phyloP scores from a whole-genome alignment of 768 basidiomycete species.

The Lentinula detonsa region DNA sequence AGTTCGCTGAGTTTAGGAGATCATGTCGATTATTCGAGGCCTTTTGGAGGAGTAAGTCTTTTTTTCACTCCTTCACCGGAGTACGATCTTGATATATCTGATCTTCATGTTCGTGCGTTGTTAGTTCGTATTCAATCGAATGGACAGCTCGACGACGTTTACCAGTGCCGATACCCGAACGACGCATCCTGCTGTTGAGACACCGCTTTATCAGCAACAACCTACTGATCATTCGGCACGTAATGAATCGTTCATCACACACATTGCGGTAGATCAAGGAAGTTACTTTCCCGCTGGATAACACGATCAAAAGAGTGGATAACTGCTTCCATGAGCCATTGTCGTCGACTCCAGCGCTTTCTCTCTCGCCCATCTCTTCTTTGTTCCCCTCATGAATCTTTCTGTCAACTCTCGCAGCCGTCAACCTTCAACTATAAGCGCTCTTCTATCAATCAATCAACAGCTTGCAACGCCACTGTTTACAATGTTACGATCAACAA shows the following conservation, averaged over 20 bases:
- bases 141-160: constrained; percentile 2
- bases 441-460: background rate
- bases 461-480: too few species aligned
- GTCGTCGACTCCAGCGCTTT: too few species aligned
- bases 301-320: background rate
- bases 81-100: background rate
- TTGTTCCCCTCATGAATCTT: too few species aligned
- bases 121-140: constrained; percentile 5
- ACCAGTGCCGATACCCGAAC: background rate
- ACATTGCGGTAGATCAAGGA: background rate
- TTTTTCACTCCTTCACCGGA: background rate
- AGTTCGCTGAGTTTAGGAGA: constrained; percentile 2
- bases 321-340: too few species aligned
- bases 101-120: background rate
- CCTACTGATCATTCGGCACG: background rate
- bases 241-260: background rate
- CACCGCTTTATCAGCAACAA: background rate
- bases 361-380: too few species aligned
- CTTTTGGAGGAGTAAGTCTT: constrained; percentile 3
- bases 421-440: too few species aligned
- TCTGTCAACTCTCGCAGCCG: too few species aligned
- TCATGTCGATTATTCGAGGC: constrained; percentile 6
- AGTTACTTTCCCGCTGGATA: background rate
- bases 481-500: background rate
- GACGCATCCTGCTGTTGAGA: background rate